These are phyloP conservation scores for Psilocybe tampanensis DNA, from an alignment of 768 basidiomycete species.

Conservation along the genomic window DNA sequence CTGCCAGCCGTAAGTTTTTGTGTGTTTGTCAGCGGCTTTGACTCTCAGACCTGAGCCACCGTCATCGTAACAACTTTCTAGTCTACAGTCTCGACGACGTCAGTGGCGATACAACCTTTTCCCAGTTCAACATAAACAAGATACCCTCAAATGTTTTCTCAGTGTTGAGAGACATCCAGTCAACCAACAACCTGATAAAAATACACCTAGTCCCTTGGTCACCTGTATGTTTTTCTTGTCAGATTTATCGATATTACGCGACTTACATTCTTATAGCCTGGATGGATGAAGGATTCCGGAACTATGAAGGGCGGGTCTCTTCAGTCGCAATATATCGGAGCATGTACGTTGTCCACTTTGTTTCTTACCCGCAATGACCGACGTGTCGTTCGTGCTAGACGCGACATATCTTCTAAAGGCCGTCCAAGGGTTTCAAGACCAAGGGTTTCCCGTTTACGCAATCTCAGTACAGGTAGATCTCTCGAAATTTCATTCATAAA, in stretches of 20 bases:
- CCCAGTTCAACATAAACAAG: constrained; percentile 54
- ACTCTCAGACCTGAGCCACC: too few species aligned
- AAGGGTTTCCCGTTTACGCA: constrained; percentile 66
- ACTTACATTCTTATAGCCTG: constrained; percentile 52
- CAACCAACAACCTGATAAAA: constrained; percentile 48
- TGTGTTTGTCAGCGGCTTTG: too few species aligned
- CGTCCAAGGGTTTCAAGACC: constrained; percentile 64
- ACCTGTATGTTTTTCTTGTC: constrained; percentile 47
- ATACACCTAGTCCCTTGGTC: constrained; percentile 60
- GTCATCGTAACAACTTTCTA: too few species aligned
- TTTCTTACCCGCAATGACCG: not conserved
- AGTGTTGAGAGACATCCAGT: constrained; percentile 63
- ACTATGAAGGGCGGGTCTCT: constrained; percentile 72
- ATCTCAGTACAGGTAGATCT: constrained; percentile 53
- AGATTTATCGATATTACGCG: not conserved
- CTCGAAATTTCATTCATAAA: not conserved
- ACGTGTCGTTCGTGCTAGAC: constrained; percentile 53
- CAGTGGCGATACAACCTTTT: constrained; percentile 61
- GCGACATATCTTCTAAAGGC: constrained; percentile 73
- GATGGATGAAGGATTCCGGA: constrained; percentile 74
- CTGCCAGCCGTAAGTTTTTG: constrained; percentile 52
- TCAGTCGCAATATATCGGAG: constrained; percentile 44
- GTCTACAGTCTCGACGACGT: constrained; percentile 71
- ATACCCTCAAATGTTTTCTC: constrained; percentile 67
- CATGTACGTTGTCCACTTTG: constrained; percentile 41